Percentiles rank a stretch among this genome's conserved stretches.
Conservation (phyloP, 805 yeast species). For the Zygosaccharomyces pseudorouxii region DNA sequence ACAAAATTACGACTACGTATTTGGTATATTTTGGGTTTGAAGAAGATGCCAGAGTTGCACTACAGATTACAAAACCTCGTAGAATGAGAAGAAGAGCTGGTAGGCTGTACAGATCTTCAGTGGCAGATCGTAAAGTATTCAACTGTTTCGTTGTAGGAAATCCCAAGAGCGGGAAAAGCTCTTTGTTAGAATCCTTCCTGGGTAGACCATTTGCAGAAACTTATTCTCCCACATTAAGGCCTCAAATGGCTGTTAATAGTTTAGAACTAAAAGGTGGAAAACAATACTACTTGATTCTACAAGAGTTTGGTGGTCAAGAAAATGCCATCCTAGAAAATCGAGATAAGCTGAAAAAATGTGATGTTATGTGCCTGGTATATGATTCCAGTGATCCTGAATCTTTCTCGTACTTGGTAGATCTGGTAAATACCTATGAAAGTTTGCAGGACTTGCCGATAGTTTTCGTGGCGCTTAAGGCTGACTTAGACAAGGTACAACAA, state of each 20-base stretch:
- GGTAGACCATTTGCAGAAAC: constrained; percentile 64
- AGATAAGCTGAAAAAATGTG: constrained; percentile 72
- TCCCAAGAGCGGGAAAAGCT: constrained; percentile 80
- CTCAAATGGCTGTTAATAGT: constrained; percentile 81
- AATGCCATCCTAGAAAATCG: constrained; percentile 74
- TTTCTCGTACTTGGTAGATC: constrained; percentile 71
- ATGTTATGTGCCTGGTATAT: constrained; percentile 82
- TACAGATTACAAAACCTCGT: constrained; percentile 80
- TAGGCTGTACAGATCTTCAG: constrained; percentile 60
- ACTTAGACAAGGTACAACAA: constrained; percentile 92
- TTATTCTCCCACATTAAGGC: constrained; percentile 78
- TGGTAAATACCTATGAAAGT: constrained; percentile 55
- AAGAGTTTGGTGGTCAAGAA: constrained; percentile 85
- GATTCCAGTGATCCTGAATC: constrained; percentile 97
- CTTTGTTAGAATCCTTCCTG: constrained; percentile 75
- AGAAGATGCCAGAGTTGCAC: constrained; percentile 45
- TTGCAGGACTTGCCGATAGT: constrained; percentile 71
- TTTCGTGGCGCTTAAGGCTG: constrained; percentile 92
- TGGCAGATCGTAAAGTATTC: constrained; percentile 83
- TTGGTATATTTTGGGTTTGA: constrained; percentile 89
- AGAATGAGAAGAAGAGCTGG: constrained; percentile 62
- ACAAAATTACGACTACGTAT: constrained; percentile 79
- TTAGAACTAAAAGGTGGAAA: constrained; percentile 93
- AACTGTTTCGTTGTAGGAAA: constrained; percentile 87
- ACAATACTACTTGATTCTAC: constrained; percentile 86